Evolutionary conservation across 306 rosid genomes (phyloP).

Genomic region (Acacia confusa): DNA sequence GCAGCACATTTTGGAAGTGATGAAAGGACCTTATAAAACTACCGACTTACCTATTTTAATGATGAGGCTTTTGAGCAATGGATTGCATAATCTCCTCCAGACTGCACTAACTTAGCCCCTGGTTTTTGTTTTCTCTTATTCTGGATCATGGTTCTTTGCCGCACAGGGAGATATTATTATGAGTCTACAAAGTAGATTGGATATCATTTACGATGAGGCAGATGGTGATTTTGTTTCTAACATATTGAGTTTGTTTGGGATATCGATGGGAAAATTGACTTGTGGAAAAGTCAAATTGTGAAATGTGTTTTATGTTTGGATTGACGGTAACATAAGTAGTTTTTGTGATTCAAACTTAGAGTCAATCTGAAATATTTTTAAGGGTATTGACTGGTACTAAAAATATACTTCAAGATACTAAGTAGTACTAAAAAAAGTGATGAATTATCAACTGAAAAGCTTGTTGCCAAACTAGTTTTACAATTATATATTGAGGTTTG

Average conservation of each 20-base stretch:
- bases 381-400: no score
- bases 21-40: background rate
- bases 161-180: slow-evolving; percentile 75
- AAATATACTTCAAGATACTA: no score
- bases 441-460: slow-evolving; percentile 52
- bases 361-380: no score
- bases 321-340: no score
- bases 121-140: slow-evolving; percentile 16
- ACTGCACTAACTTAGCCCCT: slow-evolving; percentile 4
- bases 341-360: no score
- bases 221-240: slow-evolving; percentile 47
- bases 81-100: background rate
- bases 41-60: background rate
- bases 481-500: slow-evolving; percentile 62
- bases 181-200: slow-evolving; percentile 90
- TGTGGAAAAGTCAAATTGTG: no score
- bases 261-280: no score
- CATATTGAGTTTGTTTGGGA: no score
- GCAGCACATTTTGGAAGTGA: background rate
- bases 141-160: slow-evolving; percentile 23
- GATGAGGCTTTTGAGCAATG: background rate
- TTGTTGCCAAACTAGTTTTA: slow-evolving; percentile 49
- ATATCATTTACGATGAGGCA: slow-evolving; percentile 81
- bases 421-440: no score
- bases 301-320: no score